These are phyloP conservation scores for Pseudomicrostroma phylloplanum DNA, from an alignment of 1,284 basidiomycete species.

Conservation along the genomic window DNA sequence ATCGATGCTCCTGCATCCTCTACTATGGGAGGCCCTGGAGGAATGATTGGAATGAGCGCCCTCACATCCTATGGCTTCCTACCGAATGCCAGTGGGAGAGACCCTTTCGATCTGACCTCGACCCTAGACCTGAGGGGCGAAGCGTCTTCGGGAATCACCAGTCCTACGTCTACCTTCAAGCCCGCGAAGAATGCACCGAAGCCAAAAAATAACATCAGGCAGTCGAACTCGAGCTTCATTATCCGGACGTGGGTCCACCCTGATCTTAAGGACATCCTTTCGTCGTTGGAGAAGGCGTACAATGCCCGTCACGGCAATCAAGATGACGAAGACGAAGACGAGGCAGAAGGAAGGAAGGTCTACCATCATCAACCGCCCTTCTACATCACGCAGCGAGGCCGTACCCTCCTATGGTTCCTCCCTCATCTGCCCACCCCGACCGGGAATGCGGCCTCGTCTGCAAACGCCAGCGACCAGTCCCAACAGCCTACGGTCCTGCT, in stretches of 20 bases:
- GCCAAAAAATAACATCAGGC: conserved; percentile 82
- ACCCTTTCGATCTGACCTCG: background rate
- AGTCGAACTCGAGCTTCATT: conserved; percentile 81
- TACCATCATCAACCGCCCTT: conserved; percentile 16
- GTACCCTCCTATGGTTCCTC: conserved; percentile 33
- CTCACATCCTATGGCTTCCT: conserved; percentile 14
- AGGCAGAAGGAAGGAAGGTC: conserved; percentile 3
- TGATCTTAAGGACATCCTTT: conserved; percentile 65
- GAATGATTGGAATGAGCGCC: conserved; percentile 24
- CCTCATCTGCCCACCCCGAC: too few relatives aligned
- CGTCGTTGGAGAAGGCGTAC: conserved; percentile 39
- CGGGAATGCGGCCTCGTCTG: too few relatives aligned
- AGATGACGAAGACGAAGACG: too few relatives aligned
- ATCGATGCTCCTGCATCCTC: conserved; percentile 31
- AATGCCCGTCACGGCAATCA: too few relatives aligned
- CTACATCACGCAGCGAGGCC: conserved; percentile 36
- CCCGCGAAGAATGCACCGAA: conserved; percentile 8
- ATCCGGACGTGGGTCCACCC: conserved; percentile 73
- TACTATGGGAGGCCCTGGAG: conserved; percentile 30
- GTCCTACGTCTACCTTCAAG: background rate
- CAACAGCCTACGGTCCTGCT: conserved; percentile 21
- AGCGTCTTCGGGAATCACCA: background rate
- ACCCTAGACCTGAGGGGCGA: background rate
- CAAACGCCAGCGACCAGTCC: too few relatives aligned
- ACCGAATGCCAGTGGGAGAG: background rate